A percentile compares a stretch with the other conserved stretches of the same genome.
Conservation (phyloP, 768 basidiomycete genomes). For the Mycena epipterygia region DNA sequence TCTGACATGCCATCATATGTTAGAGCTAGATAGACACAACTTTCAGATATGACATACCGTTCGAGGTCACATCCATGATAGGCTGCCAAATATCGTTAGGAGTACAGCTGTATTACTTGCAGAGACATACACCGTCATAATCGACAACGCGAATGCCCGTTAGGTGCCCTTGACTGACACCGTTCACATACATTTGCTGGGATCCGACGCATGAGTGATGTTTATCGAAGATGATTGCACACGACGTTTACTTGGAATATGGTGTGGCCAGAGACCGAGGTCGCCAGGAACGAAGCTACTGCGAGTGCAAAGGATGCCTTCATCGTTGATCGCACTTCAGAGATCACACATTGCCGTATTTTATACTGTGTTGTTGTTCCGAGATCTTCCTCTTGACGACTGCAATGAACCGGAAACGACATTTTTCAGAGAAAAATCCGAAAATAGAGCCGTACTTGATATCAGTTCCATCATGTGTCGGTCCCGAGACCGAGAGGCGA, state of each 20-base stretch:
- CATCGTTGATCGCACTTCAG: not conserved
- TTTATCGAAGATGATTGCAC: not conserved
- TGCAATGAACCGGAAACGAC: not conserved
- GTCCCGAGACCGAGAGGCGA: too few relatives aligned
- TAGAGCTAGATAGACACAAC: not conserved
- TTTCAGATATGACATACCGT: slow-evolving; percentile 42
- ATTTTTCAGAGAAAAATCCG: slow-evolving; percentile 29
- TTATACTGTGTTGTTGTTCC: slow-evolving; percentile 19
- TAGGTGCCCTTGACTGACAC: slow-evolving; percentile 59
- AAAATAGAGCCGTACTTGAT: not conserved
- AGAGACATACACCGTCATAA: slow-evolving; percentile 57
- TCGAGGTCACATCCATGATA: slow-evolving; percentile 68
- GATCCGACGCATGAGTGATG: not conserved
- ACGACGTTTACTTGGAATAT: slow-evolving; percentile 36
- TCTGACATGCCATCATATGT: slow-evolving; percentile 29
- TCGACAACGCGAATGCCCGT: slow-evolving; percentile 57
- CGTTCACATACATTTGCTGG: slow-evolving; percentile 66
- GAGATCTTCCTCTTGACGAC: not conserved
- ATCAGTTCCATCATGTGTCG: not conserved
- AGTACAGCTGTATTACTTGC: not conserved
- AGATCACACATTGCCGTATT: too few relatives aligned
- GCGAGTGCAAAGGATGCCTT: not conserved
- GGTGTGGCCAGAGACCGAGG: slow-evolving; percentile 26
- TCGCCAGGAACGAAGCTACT: slow-evolving; percentile 1
- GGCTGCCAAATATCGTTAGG: slow-evolving; percentile 50